Evolutionary conservation across 2,329 filamentous ascomycete species (phyloP), one percentile per base, ranked within the genome.

Genomic region (Paraphaeosphaeria sporulosa): DNA sequence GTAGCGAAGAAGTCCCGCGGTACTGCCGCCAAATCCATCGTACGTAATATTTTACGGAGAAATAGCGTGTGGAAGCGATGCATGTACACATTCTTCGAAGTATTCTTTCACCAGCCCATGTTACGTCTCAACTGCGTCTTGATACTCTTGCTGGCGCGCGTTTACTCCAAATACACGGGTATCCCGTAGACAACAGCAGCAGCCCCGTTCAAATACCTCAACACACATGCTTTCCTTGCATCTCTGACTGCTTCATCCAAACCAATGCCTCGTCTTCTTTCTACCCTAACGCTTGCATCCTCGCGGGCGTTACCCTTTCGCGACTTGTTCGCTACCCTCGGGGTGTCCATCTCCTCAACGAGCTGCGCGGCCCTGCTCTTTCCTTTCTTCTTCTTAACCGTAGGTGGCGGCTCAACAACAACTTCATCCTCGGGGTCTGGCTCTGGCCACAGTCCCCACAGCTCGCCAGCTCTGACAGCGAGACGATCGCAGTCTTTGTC

Each of bases 401-500:
- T 59, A 64, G 69, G 72, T 61, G 66, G 65, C 62, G 66, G 69
- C 49, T 66, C 62, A 10, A 43, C 23, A 17, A 50, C 43, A 30
- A 27, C 55, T 2, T 71, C 68, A 21, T 68, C 67, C 51, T 77
- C 64, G 77, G 47, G 13, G 3, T 32, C 51, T 3, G 9, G 82
- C 82, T 79, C 72, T 76, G 59, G 84, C 84, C 76, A 81, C 7
- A 99, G 77, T 0, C 95, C 95, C 95, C 95, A 99, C 69, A 90
- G 85, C 74, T 95, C 91, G 75, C 97, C 91, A 2, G 91, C 83
- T 27, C 86, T 84, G 36, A 90, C 88, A 0, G 94, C 91, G 76
- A 97, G 96, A 19, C 94, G 90, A 80, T 99, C 96, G 76, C 97
- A 97, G 76, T 99, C 95, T 71, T 92, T 92, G 76, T 99, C 95